Conservation (phyloP, 495 filamentous ascomycete species). For the Penicillium daleae region DNA sequence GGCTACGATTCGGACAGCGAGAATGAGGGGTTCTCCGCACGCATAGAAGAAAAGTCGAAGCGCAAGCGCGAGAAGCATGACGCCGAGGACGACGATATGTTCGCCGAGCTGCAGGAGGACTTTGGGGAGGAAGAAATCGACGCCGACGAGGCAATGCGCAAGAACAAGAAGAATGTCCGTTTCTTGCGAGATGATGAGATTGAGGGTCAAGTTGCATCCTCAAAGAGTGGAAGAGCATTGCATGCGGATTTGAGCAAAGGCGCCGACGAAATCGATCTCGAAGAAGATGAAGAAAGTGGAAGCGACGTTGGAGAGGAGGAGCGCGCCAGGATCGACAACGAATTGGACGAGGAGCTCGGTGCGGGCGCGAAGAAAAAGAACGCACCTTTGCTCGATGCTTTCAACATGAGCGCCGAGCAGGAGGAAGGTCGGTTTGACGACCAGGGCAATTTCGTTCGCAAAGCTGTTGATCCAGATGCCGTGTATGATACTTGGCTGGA, state of each 20-base stretch:
- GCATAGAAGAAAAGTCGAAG: constrained; percentile 63
- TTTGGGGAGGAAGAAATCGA: constrained; percentile 58
- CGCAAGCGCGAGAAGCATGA: constrained; percentile 50
- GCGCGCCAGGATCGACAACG: constrained; percentile 67
- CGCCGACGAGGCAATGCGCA: constrained; percentile 49
- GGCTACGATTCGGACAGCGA: constrained; percentile 96
- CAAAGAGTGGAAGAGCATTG: constrained; percentile 72
- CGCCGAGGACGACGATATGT: constrained; percentile 80
- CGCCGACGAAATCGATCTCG: constrained; percentile 43
- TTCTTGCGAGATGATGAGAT: constrained; percentile 80
- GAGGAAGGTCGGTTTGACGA: constrained; percentile 94
- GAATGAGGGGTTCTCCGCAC: constrained; percentile 82
- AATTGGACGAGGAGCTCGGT: constrained; percentile 84
- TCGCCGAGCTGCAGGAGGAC: constrained; percentile 74
- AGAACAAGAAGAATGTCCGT: constrained; percentile 76
- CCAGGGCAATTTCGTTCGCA: constrained; percentile 87
- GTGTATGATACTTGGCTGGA: constrained; percentile 92
- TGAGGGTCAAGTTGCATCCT: constrained; percentile 77
- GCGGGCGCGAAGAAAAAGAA: constrained; percentile 89
- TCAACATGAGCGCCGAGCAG: constrained; percentile 89
- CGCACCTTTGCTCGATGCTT: constrained; percentile 94
- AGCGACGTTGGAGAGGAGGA: constrained; percentile 76
- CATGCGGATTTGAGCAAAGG: constrained; percentile 57
- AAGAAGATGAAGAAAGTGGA: constrained; percentile 58
- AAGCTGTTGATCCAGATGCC: constrained; percentile 85